Evolutionary conservation across 2,329 filamentous ascomycete genomes (phyloP), one percentile per base, ranked within the genome.

Genomic region (Fusarium foetens): DNA sequence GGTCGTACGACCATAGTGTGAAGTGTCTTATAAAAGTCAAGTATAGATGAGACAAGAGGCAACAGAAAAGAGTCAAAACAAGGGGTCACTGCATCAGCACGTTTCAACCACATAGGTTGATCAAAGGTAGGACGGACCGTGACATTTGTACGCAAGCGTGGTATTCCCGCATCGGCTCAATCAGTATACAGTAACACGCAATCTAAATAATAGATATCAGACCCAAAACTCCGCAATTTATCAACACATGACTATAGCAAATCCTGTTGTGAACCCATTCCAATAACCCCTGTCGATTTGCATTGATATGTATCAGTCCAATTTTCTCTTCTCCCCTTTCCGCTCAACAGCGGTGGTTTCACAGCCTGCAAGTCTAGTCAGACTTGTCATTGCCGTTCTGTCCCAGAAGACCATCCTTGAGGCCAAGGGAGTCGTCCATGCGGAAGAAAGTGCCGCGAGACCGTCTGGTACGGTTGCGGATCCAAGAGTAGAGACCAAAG

Each of bases 351-450:
- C 53, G 29, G 43, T 19, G 4, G 35, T 46, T 58, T 35, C 36
- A 51, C 25, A 49, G 13, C 43, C 19, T 58, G 14, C 17, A 21
- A 7, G 29, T 48, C 76, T 70, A 82, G 49, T 82, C 81, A 42
- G 81, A 79, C 71, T 82, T 82, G 66, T 76, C 75, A 54, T 81
- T 81, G 25, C 79, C 75, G 38, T 78, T 80, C 66, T 79, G 77
- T 12, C 89, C 89, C 53, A 94, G 80, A 25, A 93, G 79, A 2
- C 91, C 91, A 72, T 93, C 90, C 83, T 93, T 93, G 68, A 86
- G 80, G 52, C 88, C 86, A 70, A 85, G 79, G 31, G 84, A 85
- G 68, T 90, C 89, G 49, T 92, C 89, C 5, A 92, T 81, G 58
- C 87, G 86, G 80, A 93, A 92, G 78, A 89, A 88, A 6, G 87